A percentile compares a stretch with the other conserved stretches of the same genome.
Conservation (phyloP, 305 asterid species). For the Rubia tinctorum region DNA sequence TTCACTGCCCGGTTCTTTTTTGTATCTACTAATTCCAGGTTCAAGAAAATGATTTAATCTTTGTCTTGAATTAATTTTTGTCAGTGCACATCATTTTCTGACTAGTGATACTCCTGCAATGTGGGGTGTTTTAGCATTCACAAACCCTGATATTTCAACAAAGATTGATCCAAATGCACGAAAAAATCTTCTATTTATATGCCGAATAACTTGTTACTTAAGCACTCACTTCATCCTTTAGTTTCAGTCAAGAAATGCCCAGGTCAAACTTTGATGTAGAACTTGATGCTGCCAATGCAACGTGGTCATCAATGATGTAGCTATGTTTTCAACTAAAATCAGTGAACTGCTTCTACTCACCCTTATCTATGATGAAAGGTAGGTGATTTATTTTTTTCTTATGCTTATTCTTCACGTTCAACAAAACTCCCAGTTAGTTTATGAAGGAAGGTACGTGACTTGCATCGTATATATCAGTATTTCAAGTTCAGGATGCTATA, state of each 20-base stretch:
- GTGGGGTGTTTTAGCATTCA: too few relatives aligned
- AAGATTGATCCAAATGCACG: too few relatives aligned
- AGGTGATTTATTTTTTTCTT: constrained; percentile 14
- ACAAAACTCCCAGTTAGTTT: neutral
- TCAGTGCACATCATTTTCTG: constrained; percentile 5
- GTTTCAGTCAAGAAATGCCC: constrained; percentile 79
- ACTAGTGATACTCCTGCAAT: constrained; percentile 16
- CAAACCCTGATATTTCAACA: too few relatives aligned
- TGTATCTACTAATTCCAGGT: constrained; percentile 97
- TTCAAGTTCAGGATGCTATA: neutral
- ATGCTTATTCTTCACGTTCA: neutral
- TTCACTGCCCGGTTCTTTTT: constrained; percentile 70
- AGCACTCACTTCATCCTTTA: neutral
- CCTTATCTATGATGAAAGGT: constrained; percentile 96
- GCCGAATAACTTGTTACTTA: too few relatives aligned
- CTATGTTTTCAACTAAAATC: constrained; percentile 81
- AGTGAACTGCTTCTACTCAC: constrained; percentile 94
- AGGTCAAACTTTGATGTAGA: constrained; percentile 77
- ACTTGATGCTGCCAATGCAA: constrained; percentile 90
- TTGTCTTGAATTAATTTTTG: constrained; percentile 10
- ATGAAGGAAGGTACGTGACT: neutral
- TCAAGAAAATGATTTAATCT: constrained; percentile 8
- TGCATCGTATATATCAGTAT: neutral
- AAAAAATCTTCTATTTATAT: too few relatives aligned
- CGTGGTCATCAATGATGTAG: constrained; percentile 96